These are phyloP conservation scores for Malassezia globosa DNA, from an alignment of 1,284 basidiomycete genomes.

Conservation along the genomic window DNA sequence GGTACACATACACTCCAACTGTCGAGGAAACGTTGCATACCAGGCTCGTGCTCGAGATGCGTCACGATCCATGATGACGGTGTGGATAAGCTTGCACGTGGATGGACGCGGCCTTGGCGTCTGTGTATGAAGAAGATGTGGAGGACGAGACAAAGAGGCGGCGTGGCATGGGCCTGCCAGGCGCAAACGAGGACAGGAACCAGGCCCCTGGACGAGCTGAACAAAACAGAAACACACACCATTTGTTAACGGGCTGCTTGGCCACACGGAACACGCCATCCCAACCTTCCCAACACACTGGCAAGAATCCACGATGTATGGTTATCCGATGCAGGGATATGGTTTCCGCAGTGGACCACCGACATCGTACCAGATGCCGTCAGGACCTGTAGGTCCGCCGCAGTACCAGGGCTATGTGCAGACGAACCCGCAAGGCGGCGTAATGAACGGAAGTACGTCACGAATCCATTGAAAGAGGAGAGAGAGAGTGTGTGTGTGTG, in stretches of 20 bases:
- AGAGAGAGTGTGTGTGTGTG: too few relatives aligned
- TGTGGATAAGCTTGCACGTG: too few relatives aligned
- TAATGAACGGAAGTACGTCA: slow-evolving; percentile 27
- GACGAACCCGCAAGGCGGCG: slow-evolving; percentile 31
- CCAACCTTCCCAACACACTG: too few relatives aligned
- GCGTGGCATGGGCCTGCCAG: too few relatives aligned
- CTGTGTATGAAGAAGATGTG: background rate
- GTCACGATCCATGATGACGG: background rate
- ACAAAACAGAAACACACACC: too few relatives aligned
- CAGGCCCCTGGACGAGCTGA: too few relatives aligned
- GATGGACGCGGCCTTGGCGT: background rate
- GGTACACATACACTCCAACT: slow-evolving; percentile 6
- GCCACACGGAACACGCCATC: background rate
- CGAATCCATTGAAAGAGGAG: too few relatives aligned
- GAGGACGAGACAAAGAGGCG: background rate
- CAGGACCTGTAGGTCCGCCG: slow-evolving; percentile 29
- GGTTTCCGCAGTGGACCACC: slow-evolving; percentile 21
- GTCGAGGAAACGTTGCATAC: slow-evolving; percentile 7
- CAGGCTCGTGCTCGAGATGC: slow-evolving; percentile 9
- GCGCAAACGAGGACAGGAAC: too few relatives aligned
- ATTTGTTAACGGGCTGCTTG: background rate
- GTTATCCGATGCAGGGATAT: slow-evolving; percentile 4
- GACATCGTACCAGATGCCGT: slow-evolving; percentile 20
- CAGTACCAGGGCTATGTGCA: slow-evolving; percentile 34
- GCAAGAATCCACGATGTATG: slow-evolving; percentile 4